These are phyloP conservation scores for Pelargonium fulgidum DNA, from an alignment of 441 rosid genomes.

Conservation along the genomic window DNA sequence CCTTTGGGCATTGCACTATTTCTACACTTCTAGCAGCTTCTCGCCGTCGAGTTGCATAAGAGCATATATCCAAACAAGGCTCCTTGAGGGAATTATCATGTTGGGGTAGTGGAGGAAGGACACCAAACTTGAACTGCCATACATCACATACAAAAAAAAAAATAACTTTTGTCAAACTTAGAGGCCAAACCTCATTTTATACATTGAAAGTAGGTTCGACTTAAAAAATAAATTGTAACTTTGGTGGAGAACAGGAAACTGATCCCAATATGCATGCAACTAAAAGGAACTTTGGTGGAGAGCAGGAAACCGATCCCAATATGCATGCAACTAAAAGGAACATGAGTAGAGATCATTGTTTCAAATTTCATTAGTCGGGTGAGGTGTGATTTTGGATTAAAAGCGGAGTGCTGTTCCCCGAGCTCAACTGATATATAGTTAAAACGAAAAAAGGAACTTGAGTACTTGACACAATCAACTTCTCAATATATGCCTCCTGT, in stretches of 20 bases:
- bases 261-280: not conserved
- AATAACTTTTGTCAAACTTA: not conserved
- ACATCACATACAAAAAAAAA: not conserved
- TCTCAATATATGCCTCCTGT: not conserved
- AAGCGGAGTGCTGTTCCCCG: no score
- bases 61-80: conserved; percentile 57
- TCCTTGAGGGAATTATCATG: conserved; percentile 48
- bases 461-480: not conserved
- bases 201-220: not conserved
- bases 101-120: conserved; percentile 50
- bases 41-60: conserved; percentile 44
- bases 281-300: no score
- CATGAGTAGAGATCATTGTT: no score
- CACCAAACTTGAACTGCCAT: conserved; percentile 75
- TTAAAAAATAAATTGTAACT: not conserved
- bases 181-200: not conserved
- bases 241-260: no score
- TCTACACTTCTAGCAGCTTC: conserved; percentile 12
- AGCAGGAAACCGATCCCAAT: no score
- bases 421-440: no score
- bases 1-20: conserved; percentile 49
- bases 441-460: no score
- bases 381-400: no score
- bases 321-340: no score
- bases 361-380: no score